Conservation (phyloP, 352 stramenopile genomes). For the Pythium oligandrum region DNA sequence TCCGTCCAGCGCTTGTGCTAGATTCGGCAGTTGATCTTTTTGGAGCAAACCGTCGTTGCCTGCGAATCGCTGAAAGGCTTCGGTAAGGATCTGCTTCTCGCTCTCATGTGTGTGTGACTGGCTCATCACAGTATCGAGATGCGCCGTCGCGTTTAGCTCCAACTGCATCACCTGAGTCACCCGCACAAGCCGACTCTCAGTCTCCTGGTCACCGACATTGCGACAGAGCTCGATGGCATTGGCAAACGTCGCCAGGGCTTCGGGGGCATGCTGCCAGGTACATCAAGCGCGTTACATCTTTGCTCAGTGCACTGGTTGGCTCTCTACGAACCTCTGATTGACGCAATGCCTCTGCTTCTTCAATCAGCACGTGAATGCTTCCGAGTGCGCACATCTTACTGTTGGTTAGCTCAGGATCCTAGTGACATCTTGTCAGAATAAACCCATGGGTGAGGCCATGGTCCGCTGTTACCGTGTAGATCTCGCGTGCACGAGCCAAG, state of each 20-base stretch:
- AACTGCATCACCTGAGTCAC: conserved; percentile 29
- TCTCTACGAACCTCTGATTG: conserved; percentile 21
- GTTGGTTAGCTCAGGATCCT: conserved; percentile 21
- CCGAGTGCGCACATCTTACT: conserved; percentile 27
- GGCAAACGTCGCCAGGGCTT: conserved; percentile 27
- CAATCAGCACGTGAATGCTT: conserved; percentile 40
- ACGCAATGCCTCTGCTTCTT: conserved; percentile 34
- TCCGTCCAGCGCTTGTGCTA: conserved; percentile 27
- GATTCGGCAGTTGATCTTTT: conserved; percentile 26
- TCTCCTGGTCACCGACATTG: conserved; percentile 38
- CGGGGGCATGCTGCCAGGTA: conserved; percentile 19
- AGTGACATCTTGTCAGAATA: background rate
- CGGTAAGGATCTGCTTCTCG: conserved; percentile 31
- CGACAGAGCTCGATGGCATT: conserved; percentile 45
- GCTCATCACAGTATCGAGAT: conserved; percentile 19
- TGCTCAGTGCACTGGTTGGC: too few relatives aligned
- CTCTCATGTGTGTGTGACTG: conserved; percentile 8
- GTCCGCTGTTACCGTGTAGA: conserved; percentile 8
- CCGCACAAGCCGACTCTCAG: conserved; percentile 34
- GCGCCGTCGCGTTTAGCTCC: conserved; percentile 21
- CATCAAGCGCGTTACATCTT: too few relatives aligned
- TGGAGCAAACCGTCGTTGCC: conserved; percentile 11
- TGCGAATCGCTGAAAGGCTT: conserved; percentile 29
- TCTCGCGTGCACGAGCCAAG: conserved; percentile 3
- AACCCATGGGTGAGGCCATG: background rate